Evolutionary conservation across 2,329 filamentous ascomycete genomes (phyloP).

Genomic region (Macrophomina phaseolina): DNA sequence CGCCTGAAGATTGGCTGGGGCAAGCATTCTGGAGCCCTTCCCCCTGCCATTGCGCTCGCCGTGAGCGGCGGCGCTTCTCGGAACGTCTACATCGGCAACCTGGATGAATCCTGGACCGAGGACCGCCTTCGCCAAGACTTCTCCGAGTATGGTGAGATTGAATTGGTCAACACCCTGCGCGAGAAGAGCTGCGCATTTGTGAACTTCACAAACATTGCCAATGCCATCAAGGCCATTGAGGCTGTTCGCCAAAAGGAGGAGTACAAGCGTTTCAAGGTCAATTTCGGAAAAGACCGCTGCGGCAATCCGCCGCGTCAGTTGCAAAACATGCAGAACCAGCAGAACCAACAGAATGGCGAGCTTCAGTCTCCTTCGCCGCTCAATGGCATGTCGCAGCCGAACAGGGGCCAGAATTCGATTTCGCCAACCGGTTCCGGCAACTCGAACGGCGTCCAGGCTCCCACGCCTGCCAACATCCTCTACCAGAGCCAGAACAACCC

Average conservation of each 20-base stretch:
- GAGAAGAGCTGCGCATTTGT: constrained; percentile 99
- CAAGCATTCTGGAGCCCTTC: constrained; percentile 96
- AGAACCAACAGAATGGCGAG: constrained; percentile 69
- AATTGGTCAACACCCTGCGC: constrained; percentile 92
- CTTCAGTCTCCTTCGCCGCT: constrained; percentile 62
- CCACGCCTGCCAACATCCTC: constrained; percentile 75
- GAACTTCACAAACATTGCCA: constrained; percentile 99
- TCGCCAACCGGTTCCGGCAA: constrained; percentile 64
- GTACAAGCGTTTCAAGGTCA: constrained; percentile 98
- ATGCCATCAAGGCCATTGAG: constrained; percentile 99
- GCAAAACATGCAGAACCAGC: constrained; percentile 61
- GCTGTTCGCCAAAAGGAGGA: constrained; percentile 93
- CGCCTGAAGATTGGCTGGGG: constrained; percentile 99
- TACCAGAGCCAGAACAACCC: constrained; percentile 84
- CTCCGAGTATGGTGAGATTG: constrained; percentile 95
- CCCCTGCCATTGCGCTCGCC: constrained; percentile 92
- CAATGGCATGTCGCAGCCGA: constrained; percentile 61
- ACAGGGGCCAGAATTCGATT: constrained; percentile 58
- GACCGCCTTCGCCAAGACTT: constrained; percentile 96
- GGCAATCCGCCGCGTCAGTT: constrained; percentile 94
- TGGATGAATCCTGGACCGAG: constrained; percentile 97
- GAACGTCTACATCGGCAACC: constrained; percentile 97
- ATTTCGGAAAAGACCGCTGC: constrained; percentile 98
- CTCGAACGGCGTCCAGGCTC: constrained; percentile 64
- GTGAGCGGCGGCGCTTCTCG: constrained; percentile 97